Percentiles rank a stretch among this genome's conserved stretches.
Evolutionary conservation across 1,284 basidiomycete genomes (phyloP).

Genomic region (Singerocomus inundabilis): DNA sequence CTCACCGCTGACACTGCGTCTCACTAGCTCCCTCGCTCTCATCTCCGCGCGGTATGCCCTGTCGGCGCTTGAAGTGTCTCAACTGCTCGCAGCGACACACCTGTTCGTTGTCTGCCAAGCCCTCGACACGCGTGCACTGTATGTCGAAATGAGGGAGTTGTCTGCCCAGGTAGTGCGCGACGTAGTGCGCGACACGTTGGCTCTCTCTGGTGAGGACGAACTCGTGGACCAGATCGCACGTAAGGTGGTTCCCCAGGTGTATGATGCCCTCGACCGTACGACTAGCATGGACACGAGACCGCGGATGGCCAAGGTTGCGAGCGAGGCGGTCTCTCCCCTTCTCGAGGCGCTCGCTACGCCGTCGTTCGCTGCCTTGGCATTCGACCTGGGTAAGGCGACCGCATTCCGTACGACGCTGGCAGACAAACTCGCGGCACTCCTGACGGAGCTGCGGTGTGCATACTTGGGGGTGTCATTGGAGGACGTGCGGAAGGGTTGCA

Average conservation of each 20-base stretch:
- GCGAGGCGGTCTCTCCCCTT: conserved; percentile 56
- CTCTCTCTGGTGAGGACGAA: conserved; percentile 10
- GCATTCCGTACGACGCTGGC: conserved; percentile 27
- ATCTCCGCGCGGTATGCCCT: conserved; percentile 79
- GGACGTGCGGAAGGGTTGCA: conserved; percentile 24
- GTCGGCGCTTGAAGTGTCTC: conserved; percentile 72
- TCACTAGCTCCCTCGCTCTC: conserved; percentile 69
- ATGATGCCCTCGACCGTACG: conserved; percentile 59
- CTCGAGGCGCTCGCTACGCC: conserved; percentile 60
- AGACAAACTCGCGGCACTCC: conserved; percentile 17
- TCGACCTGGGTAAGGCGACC: conserved; percentile 29
- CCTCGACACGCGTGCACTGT: conserved; percentile 73
- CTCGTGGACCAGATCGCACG: conserved; percentile 16
- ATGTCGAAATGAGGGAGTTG: conserved; percentile 53
- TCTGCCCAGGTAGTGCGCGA: conserved; percentile 21
- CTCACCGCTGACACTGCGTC: conserved; percentile 1
- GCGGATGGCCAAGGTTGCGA: conserved; percentile 67
- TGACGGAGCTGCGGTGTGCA: conserved; percentile 30
- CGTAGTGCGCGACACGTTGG: conserved; percentile 17
- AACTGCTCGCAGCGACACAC: conserved; percentile 72
- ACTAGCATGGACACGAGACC: conserved; percentile 66
- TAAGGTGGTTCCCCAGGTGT: conserved; percentile 36
- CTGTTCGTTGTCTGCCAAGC: conserved; percentile 80
- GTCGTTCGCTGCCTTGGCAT: no score
- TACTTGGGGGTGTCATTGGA: conserved; percentile 28